Evolutionary conservation across 192 early-diverging fungal species (phyloP).

Genomic region (Linnemannia elongata): DNA sequence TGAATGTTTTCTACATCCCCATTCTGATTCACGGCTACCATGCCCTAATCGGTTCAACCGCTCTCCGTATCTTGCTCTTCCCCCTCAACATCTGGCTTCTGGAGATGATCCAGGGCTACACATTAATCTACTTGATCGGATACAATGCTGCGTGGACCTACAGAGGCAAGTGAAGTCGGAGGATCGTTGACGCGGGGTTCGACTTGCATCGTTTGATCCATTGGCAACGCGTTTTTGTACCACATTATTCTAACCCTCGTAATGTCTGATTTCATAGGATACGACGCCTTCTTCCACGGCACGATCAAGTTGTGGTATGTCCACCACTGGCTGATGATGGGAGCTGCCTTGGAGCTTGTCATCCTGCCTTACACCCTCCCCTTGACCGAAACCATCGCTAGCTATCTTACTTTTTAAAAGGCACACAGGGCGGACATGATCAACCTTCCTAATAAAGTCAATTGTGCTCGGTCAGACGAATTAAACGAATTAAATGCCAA

Average conservation of each 20-base stretch:
- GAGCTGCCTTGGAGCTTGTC: conserved; percentile 37
- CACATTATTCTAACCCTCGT: neutral
- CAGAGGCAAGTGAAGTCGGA: conserved; percentile 15
- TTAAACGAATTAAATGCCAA: neutral
- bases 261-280: conserved; percentile 21
- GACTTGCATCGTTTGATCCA: too few relatives aligned
- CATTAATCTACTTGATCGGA: conserved; percentile 47
- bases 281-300: conserved; percentile 55
- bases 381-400: conserved; percentile 28
- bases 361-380: conserved; percentile 32
- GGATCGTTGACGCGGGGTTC: neutral
- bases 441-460: neutral
- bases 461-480: neutral
- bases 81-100: conserved; percentile 53
- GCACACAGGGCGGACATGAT: too few relatives aligned
- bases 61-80: conserved; percentile 39
- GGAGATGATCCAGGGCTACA: conserved; percentile 54
- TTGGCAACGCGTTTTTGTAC: neutral
- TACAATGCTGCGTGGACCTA: conserved; percentile 57
- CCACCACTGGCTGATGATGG: conserved; percentile 55
- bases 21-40: conserved; percentile 50
- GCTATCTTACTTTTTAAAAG: conserved; percentile 8
- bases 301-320: conserved; percentile 51
- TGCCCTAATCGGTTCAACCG: conserved; percentile 33
- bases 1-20: conserved; percentile 55